Evolutionary conservation across 2,329 filamentous ascomycete species (phyloP), one percentile per base, ranked within the genome.

Genomic region (Alternaria triticina): DNA sequence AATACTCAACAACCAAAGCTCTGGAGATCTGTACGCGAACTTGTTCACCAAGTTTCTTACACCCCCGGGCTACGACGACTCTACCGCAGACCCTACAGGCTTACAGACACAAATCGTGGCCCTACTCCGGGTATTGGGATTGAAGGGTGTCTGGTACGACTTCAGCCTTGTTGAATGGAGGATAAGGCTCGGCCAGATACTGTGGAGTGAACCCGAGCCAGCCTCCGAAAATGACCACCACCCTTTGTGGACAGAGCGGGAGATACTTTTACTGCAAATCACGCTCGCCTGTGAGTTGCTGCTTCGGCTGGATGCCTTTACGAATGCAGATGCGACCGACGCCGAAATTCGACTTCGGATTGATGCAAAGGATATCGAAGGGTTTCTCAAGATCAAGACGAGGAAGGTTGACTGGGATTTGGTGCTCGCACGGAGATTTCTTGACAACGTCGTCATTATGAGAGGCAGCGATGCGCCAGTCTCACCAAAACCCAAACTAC

Each of bases 151-250:
- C 49, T 93, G 91, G 91, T 86, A 91, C 55, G 90, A 93, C 77
- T 91, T 93, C 68, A 90, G 89, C 20, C 85, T 89, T 30, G 88
- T 93, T 7, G 90, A 93, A 74, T 93, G 90, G 90, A 86, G 91
- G 40, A 90, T 93, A 61, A 85, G 90, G 12, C 82, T 93, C 1
- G 91, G 91, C 7, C 90, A 92, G 77, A 84, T 93, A 45, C 79
- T 93, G 3, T 93, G 90, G 90, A 89, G 86, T 15, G 74, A 77
- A 43, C 64, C 66, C 9, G 73, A 77, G 15, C 33, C 67, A 7
- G 44, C 61, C 12, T 43, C 62, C 62, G 65, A 78, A 59, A 51
- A 75, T 59, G 63, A 73, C 3, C n/a, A 66, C 2, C 58, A 58
- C 11, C 67, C 67, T 11, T 36, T 77, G 12, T 79, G 77, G 67